Percentiles rank a stretch among this genome's conserved stretches.
Evolutionary conservation across 2,329 filamentous ascomycete species (phyloP).

Genomic region (Alternaria brassicicola): DNA sequence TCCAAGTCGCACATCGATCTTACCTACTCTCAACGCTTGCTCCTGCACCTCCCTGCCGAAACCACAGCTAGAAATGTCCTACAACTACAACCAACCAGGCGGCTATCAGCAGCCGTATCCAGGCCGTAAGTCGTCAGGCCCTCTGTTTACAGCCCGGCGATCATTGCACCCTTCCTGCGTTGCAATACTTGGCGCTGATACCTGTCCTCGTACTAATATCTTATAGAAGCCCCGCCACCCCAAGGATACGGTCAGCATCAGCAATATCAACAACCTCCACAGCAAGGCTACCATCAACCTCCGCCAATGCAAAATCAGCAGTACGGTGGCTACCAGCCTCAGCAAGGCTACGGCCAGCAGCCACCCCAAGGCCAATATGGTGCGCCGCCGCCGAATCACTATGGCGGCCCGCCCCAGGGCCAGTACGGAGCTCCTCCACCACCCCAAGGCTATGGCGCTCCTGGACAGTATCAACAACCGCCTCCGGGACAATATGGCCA

Average conservation of each 20-base stretch:
- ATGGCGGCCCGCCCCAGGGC: conserved; percentile 26
- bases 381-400: conserved; percentile 43
- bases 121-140: conserved; percentile 35
- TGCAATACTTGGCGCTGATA: conserved; percentile 24
- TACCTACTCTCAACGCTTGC: not conserved
- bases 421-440: conserved; percentile 31
- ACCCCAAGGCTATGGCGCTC: conserved; percentile 28
- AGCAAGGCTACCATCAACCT: conserved; percentile 40
- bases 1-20: not conserved
- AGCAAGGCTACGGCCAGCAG: conserved; percentile 35
- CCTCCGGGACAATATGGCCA: conserved; percentile 39
- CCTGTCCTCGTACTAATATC: conserved; percentile 29
- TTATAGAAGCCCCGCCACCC: conserved; percentile 30
- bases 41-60: not conserved
- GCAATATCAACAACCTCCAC: conserved; percentile 20
- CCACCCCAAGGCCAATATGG: conserved; percentile 40
- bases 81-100: conserved; percentile 38
- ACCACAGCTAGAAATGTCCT: conserved; percentile 24
- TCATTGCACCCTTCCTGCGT: conserved; percentile 11
- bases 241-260: conserved; percentile 33
- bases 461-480: conserved; percentile 14
- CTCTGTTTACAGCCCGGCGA: conserved; percentile 13
- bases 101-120: conserved; percentile 39
- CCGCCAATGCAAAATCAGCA: conserved; percentile 42
- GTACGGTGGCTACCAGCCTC: conserved; percentile 42